Evolutionary conservation across 2,329 filamentous ascomycete genomes (phyloP), one percentile per base, ranked within the genome.

Genomic region (Esteya vermicola): DNA sequence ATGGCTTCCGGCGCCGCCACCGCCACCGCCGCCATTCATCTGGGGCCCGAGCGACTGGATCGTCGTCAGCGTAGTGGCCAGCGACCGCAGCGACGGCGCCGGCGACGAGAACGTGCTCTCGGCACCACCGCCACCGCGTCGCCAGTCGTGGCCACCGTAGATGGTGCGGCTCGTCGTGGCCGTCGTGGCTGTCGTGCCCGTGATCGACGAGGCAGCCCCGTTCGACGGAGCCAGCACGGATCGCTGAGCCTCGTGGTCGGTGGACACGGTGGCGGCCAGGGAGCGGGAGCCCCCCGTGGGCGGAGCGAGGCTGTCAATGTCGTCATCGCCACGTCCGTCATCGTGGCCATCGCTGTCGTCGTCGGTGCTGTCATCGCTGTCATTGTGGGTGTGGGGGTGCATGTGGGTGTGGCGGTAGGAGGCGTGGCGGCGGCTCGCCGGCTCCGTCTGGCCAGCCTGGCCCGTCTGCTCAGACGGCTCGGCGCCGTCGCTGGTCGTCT

Each of bases 31-130:
- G 54, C 25, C 39, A 6, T 32, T 52, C 54, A 20, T 40, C 53
- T 72, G 75, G 5, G 75, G 73, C 4, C 75, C 72, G 45, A 75
- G 67, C 1, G 84, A 89, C 52, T 89, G 84, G 43, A 93, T 86
- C 0, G 84, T 93, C 0, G 85, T 91, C 41, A 93, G 65, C 2
- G 84, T 91, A 0, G 84, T 91, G 2, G 84, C 84, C 40, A 93
- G 65, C 3, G 83, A 89, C 45, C 78, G 79, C 36, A 85, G 76
- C 8, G 83, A 89, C 21, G 83, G 83, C 26, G 83, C 81, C 2
- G 84, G 83, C 12, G 83, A 88, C 16, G 82, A 88, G 56, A 89
- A 89, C 28, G 81, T 86, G 63, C 75, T 80, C 57, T 78, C 74
- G 40, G 4, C 26, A 28, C 26, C 26, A 28, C 26, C 74, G 40